Evolutionary conservation across 2,329 filamentous ascomycete genomes (phyloP), one percentile per base, ranked within the genome.

Genomic region (Monosporascus cannonballus): DNA sequence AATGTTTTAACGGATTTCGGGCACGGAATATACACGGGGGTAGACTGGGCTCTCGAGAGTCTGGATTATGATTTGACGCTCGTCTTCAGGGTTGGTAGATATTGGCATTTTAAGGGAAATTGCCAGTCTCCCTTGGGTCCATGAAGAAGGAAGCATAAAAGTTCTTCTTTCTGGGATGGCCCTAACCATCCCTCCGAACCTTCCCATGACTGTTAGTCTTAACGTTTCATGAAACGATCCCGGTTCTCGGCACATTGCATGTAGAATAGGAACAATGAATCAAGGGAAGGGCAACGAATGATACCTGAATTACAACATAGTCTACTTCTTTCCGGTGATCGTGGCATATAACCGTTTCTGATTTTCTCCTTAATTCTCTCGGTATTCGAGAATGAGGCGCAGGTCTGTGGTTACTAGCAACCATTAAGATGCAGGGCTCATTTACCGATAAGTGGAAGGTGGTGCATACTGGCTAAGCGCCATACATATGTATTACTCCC

Each of bases 211-310:
- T 54, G 50, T 56, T 55, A 44, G 55, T 53, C 54, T 57, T 55
- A 56, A 53, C 51, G 39, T 54, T 56, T 58, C 52, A 59, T 54
- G 56, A 58, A 52, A 54, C 60, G 50, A 59, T 60, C 56, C 50
- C 56, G 61, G 63, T 61, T 61, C 56, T 56, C 55, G 63, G 63
- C 64, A 60, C 50, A 64, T 55, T 65, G 64, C 65, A 65, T 67
- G 66, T 67, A 67, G 65, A 68, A 59, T 67, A 67, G 64, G 63
- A 62, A 61, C 60, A 62, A 61, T 56, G 55, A 56, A 56, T 52
- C 54, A 59, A 54, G 56, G 51, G 56, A 56, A 61, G 50, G 47
- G 37, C 36, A 48, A 38, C 30, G 51, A 50, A 54, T 51, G 52
- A 54, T 30, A 48, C 37, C 20, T 48, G 47, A 48, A 17, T 47